Evolutionary conservation across 768 basidiomycete species (phyloP), one percentile per base, ranked within the genome.

Genomic region (Podaxis mareebaensis): DNA sequence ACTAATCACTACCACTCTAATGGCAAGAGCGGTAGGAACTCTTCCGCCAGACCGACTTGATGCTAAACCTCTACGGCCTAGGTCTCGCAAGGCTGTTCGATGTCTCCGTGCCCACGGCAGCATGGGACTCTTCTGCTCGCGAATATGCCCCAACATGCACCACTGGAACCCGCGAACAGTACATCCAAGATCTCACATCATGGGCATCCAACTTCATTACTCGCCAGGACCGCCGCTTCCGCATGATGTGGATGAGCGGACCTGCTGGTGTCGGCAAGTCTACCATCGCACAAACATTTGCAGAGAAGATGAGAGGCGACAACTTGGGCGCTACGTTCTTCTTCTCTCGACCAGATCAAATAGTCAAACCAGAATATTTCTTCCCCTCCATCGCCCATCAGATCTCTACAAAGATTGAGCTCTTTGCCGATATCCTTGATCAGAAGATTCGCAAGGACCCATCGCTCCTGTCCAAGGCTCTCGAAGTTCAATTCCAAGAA

Each of bases 231-330:
- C 36, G 11, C 36, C 33, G 11, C 30, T 54, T 20, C 22, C 22
- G 55, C 17, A 56, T 56, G 12, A 0, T 36, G 4, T 63, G 62
- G 62, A n/a, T 63, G 42, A 58, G 12, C 24, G 49, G 62, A 11
- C 56, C 57, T 20, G 55, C 62, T 1, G 62, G 62, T 15, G 49
- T 56, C 3, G 62, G 62, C 24, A 63, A 63, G 46, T 57, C 55
- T 1, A 24, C 62, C 24, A 26, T 63, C 12, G 28, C 62, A 10
- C 44, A 58, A 39, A 63, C 62, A 3, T 52, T 49, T n/a, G 56
- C 55, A 46, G 38, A 46, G 15, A 54, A 51, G n/a, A 36, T 57
- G 10, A 10, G 2, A 4, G 20, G 51, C 12, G 24, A 28, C 12
- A 8, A 38, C 4, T 42, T 63, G 15, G 62, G 62, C 17, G 62